phyloP scores from a whole-genome alignment of 1,284 basidiomycete species.

The Pascua guehoae region DNA sequence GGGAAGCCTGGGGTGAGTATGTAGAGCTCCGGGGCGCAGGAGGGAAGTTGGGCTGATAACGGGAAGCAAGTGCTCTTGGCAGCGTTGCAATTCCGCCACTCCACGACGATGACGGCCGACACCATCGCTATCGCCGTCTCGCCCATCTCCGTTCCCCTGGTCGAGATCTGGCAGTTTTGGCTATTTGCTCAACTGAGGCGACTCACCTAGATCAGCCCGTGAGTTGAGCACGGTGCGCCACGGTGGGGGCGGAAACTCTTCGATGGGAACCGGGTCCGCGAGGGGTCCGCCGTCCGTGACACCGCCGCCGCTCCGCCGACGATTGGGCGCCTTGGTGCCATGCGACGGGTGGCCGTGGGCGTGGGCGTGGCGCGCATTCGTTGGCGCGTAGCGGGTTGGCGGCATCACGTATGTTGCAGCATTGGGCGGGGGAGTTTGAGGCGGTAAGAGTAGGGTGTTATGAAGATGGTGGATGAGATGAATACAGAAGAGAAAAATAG shows the following conservation, averaged over 20 bases:
- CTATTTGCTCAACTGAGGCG: too few species aligned
- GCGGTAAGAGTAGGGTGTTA: too few species aligned
- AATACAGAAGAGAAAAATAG: background rate
- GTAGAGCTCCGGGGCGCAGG: background rate
- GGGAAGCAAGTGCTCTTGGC: background rate
- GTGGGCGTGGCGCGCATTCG: constrained; percentile 8
- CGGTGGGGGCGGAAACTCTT: constrained; percentile 43
- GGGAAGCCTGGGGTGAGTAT: constrained; percentile 61
- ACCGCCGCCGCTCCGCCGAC: constrained; percentile 8
- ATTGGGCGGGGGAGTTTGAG: too few species aligned
- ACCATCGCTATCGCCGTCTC: too few species aligned
- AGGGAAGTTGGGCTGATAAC: background rate
- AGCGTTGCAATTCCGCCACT: too few species aligned
- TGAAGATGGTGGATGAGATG: background rate
- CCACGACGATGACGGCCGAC: too few species aligned
- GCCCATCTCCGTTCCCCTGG: too few species aligned
- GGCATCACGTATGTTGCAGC: background rate
- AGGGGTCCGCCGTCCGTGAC: constrained; percentile 10
- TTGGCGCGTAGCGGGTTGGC: constrained; percentile 6
- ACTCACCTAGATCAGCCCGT: constrained; percentile 44
- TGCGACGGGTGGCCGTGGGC: background rate
- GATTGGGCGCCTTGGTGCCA: constrained; percentile 12
- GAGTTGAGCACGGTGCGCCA: constrained; percentile 45
- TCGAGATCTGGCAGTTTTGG: too few species aligned
- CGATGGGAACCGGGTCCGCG: constrained; percentile 33